Conservation (phyloP, 371 early-diverging fungal species). For the Batkoa obscura region DNA sequence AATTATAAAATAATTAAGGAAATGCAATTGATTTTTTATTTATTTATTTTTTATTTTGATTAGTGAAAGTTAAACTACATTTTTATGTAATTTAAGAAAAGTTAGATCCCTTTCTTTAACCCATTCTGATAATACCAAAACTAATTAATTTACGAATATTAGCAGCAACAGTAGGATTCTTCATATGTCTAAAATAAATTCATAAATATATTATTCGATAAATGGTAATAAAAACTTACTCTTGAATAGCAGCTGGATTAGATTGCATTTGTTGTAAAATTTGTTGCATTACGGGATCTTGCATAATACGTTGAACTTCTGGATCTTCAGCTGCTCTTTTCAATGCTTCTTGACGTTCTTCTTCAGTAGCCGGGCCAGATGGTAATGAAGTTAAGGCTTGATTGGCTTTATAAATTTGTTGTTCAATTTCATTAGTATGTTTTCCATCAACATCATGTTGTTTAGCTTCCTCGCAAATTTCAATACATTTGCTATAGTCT, state of each 20-base stretch:
- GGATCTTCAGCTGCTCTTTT: conserved; percentile 80
- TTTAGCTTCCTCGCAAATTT: conserved; percentile 61
- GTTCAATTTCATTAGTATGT: conserved; percentile 60
- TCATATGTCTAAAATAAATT: conserved; percentile 38
- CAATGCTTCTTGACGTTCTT: conserved; percentile 59
- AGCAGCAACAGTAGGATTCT: conserved; percentile 83
- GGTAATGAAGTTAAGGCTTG: conserved; percentile 37
- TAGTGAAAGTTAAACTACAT: no score
- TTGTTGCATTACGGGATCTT: conserved; percentile 89
- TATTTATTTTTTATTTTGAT: no score
- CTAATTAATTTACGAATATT: conserved; percentile 84
- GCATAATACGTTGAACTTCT: conserved; percentile 70
- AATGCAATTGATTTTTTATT: no score
- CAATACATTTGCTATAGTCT: conserved; percentile 68
- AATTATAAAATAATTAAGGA: no score
- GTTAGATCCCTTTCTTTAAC: neutral
- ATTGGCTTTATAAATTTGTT: conserved; percentile 58
- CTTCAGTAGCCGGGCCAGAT: conserved; percentile 20
- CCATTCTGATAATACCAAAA: conserved; percentile 52
- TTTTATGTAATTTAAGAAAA: no score
- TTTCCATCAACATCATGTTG: conserved; percentile 65
- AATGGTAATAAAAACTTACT: conserved; percentile 14
- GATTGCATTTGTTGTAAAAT: conserved; percentile 93
- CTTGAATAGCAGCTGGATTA: conserved; percentile 80
- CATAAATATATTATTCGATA: conserved; percentile 6